Evolutionary conservation across 2,329 filamentous ascomycete genomes (phyloP).

Genomic region (Pseudonectria buxi): DNA sequence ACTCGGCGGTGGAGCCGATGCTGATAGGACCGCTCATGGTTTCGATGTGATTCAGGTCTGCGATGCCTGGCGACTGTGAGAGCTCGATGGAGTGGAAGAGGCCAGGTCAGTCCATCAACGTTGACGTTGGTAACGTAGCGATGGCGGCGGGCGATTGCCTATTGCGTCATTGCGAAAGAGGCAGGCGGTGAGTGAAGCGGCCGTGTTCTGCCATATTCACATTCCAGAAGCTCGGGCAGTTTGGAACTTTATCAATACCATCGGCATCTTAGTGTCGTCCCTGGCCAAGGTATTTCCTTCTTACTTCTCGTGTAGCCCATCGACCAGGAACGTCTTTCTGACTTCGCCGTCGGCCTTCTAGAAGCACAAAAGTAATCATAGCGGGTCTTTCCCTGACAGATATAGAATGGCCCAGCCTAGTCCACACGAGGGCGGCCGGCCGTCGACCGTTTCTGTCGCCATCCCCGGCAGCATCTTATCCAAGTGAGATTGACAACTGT

Average conservation of each 20-base stretch:
- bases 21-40: slow-evolving; percentile 42
- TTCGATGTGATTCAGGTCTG: background rate
- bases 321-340: too few species aligned
- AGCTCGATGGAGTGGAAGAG: slow-evolving; percentile 1
- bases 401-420: slow-evolving; percentile 60
- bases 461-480: slow-evolving; percentile 71
- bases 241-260: too few species aligned
- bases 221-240: too few species aligned
- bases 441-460: slow-evolving; percentile 71
- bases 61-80: background rate
- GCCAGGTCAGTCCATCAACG: slow-evolving; percentile 1
- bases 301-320: too few species aligned
- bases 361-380: slow-evolving; percentile 45
- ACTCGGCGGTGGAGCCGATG: slow-evolving; percentile 63
- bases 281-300: slow-evolving; percentile 10
- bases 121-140: background rate
- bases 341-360: slow-evolving; percentile 15
- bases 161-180: background rate
- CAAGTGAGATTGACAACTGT: slow-evolving; percentile 45
- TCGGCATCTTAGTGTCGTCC: slow-evolving; percentile 22
- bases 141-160: slow-evolving; percentile 1
- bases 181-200: too few species aligned
- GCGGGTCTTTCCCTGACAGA: slow-evolving; percentile 55
- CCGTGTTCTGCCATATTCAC: too few species aligned
- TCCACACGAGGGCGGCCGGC: slow-evolving; percentile 53